Conservation (phyloP, 108 stramenopile species). For the Conticribra weissflogii region DNA sequence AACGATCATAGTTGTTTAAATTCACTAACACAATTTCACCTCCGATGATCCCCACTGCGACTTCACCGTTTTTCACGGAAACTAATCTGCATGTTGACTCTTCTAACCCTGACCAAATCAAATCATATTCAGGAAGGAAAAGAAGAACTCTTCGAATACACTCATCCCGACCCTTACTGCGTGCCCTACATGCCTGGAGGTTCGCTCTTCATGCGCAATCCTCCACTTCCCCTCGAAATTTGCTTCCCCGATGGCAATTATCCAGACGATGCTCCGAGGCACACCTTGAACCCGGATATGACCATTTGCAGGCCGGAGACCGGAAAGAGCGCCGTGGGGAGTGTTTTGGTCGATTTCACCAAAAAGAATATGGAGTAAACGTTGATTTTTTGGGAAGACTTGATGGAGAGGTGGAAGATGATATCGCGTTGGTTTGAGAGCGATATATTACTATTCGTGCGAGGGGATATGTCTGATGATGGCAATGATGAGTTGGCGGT, state of each 20-base stretch:
- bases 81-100: not conserved
- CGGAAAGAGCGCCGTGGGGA: constrained; percentile 75
- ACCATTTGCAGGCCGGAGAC: constrained; percentile 77
- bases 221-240: constrained; percentile 89
- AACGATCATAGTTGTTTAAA: too few species aligned
- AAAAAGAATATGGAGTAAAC: constrained; percentile 93
- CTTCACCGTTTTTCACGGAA: too few species aligned
- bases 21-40: too few species aligned
- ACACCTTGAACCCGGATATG: constrained; percentile 88
- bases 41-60: too few species aligned
- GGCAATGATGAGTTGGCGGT: not conserved
- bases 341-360: constrained; percentile 87
- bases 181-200: constrained; percentile 96
- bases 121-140: constrained; percentile 58
- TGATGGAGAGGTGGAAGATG: not conserved
- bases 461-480: too few species aligned
- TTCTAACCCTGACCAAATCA: not conserved
- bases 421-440: not conserved
- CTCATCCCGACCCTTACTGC: constrained; percentile 93
- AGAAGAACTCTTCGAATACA: constrained; percentile 74
- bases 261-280: constrained; percentile 80
- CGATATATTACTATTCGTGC: too few species aligned
- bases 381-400: too few species aligned
- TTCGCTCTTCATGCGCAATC: constrained; percentile 97
- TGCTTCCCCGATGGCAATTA: constrained; percentile 94